These are phyloP conservation scores for Fusarium metavorans DNA, from an alignment of 2,329 filamentous ascomycete genomes.

Conservation along the genomic window DNA sequence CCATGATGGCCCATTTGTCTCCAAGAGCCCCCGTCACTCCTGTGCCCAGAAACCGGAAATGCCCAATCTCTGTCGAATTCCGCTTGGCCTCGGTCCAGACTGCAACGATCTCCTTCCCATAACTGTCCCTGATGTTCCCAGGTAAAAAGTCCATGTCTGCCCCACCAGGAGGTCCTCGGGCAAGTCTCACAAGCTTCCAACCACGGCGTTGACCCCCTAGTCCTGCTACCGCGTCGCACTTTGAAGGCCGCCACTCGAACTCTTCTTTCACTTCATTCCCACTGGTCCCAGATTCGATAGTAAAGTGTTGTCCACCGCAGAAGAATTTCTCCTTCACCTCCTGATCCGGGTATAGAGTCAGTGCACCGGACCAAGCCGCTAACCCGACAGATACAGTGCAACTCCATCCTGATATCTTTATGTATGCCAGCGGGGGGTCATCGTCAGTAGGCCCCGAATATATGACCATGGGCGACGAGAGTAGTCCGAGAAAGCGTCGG, in stretches of 20 bases:
- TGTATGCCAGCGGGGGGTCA: conserved; percentile 34
- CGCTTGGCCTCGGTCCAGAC: conserved; percentile 31
- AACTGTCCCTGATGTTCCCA: conserved; percentile 29
- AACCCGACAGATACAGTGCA: conserved; percentile 32
- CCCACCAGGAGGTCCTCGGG: conserved; percentile 19
- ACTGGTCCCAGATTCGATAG: conserved; percentile 31
- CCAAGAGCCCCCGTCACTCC: conserved; percentile 38
- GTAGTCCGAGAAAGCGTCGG: conserved; percentile 14
- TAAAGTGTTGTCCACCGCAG: conserved; percentile 24
- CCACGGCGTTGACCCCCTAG: conserved; percentile 29
- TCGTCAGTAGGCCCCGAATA: conserved; percentile 36
- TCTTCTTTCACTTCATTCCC: conserved; percentile 32
- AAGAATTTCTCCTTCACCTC: conserved; percentile 27
- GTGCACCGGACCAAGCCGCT: conserved; percentile 29
- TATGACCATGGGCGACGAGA: conserved; percentile 30
- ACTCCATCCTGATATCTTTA: conserved; percentile 11
- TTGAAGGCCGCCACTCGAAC: conserved; percentile 42
- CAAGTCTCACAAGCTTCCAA: conserved; percentile 41
- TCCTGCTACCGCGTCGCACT: conserved; percentile 24
- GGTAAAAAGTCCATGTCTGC: conserved; percentile 17
- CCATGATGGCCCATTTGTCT: conserved; percentile 45
- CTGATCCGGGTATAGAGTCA: background rate
- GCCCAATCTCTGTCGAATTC: conserved; percentile 33
- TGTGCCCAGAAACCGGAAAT: conserved; percentile 40
- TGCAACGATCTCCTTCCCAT: conserved; percentile 40